Base-by-base conservation (phyloP, 495 filamentous ascomycete species). In the Daldinia vernicosa region DNA sequence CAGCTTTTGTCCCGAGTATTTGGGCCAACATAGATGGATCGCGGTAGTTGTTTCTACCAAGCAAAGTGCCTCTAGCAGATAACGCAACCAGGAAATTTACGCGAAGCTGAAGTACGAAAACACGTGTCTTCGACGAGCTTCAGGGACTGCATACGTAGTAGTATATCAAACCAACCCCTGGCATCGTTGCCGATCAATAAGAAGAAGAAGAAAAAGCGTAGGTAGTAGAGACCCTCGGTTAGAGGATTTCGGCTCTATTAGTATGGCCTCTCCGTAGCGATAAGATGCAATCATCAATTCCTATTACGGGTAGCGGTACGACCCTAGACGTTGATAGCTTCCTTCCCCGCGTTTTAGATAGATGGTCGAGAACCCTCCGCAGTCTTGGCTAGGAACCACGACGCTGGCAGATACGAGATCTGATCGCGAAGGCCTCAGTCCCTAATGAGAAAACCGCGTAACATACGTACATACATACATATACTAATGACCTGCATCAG, bases 121-220 rank as follows among this genome's bases (percentile, higher is more conserved):
- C 53, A 43, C 35, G 60, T 40, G 43, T 53, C 43, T 37, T 28
- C 43, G 6, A n/a, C 8, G 28, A 37, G 15, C 14, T 33, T 30
- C 43, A 24, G 32, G 37, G 26, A 45, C 40, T 56, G 59, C 6
- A n/a, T 56, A 66, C 6, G 24, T 37, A 52, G 9, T 17, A 40
- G 15, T 40, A 40, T 17, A 40, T 19, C 33, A 54, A 60, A 40
- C 14, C 33, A 54, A 60, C 33, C 24, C 17, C 45, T 12, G 32
- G 50, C 56, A 57, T 69, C 63, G 33, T 73, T 77, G 65, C 82
- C 78, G 56, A 78, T 80, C 37, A 74, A 72, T 33, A 22, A 62
- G 39, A 54, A 74, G 7, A 54, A 74, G 7, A 50, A 40, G 12
- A 12, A 33, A 33, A 11, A 2, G 32, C 8, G 8, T 30, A 3